Evolutionary conservation across 371 early-diverging fungal species (phyloP).

Genomic region (Aphelidium insulamus): DNA sequence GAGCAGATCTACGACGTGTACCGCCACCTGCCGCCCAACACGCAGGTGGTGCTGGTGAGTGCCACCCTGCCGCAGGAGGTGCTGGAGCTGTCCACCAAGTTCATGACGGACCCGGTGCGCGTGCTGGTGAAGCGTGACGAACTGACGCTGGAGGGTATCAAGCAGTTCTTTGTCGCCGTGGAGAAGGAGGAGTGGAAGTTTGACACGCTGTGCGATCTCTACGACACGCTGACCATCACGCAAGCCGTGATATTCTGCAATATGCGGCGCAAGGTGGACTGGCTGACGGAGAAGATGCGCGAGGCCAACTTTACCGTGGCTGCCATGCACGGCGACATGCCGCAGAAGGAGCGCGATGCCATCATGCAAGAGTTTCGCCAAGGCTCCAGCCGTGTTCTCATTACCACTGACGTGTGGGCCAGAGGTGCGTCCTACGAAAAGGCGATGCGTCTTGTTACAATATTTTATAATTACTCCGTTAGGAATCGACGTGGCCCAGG

Average conservation of each 20-base stretch:
- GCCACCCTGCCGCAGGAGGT: constrained; percentile 87
- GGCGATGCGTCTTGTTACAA: neutral
- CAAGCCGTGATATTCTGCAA: constrained; percentile 95
- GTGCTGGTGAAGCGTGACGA: constrained; percentile 93
- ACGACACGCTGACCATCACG: constrained; percentile 71
- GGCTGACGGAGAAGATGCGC: constrained; percentile 60
- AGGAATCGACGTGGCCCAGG: constrained; percentile 50
- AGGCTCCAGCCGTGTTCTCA: constrained; percentile 83
- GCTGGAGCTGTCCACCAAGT: constrained; percentile 71
- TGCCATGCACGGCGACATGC: constrained; percentile 93
- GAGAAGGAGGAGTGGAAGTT: constrained; percentile 79
- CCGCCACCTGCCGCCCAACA: constrained; percentile 51
- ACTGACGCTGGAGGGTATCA: constrained; percentile 81
- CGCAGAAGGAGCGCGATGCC: constrained; percentile 84
- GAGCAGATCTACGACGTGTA: constrained; percentile 85
- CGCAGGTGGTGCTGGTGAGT: constrained; percentile 73
- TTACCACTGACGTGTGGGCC: constrained; percentile 95
- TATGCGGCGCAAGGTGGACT: constrained; percentile 81
- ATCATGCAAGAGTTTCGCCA: constrained; percentile 95
- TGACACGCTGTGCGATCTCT: constrained; percentile 77
- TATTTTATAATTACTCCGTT: neutral
- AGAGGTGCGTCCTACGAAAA: constrained; percentile 74
- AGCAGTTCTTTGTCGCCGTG: constrained; percentile 83
- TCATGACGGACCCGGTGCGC: constrained; percentile 75
- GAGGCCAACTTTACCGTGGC: constrained; percentile 75